Conservation (phyloP, 345 rosid genomes). For the Eucalyptus regnans region DNA sequence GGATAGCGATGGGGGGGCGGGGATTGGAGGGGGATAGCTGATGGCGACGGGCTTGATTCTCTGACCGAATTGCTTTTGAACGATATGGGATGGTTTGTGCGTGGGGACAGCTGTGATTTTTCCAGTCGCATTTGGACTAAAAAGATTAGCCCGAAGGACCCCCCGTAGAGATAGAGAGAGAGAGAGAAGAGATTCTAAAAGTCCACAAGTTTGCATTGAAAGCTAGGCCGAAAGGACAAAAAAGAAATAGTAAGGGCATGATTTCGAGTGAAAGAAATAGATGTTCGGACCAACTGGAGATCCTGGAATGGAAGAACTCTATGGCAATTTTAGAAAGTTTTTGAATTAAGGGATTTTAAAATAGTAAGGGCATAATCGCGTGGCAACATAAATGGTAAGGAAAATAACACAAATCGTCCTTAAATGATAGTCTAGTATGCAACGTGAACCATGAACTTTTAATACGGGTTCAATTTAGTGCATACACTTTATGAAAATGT, state of each 20-base stretch:
- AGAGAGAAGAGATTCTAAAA: not conserved
- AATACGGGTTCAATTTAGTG: too few species aligned
- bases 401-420: too few species aligned
- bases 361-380: not conserved
- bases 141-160: not conserved
- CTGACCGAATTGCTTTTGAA: not conserved
- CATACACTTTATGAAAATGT: accelerated
- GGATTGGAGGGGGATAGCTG: not conserved
- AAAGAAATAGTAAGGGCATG: too few species aligned
- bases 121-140: not conserved
- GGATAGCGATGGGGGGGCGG: not conserved
- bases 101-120: not conserved
- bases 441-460: too few species aligned
- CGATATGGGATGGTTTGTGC: not conserved
- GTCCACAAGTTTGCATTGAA: too few species aligned
- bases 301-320: not conserved
- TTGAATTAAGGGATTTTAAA: not conserved
- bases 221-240: not conserved
- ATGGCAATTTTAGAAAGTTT: not conserved
- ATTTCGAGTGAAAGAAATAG: not conserved
- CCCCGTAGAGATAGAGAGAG: not conserved
- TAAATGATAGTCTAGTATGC: accelerated
- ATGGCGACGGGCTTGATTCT: not conserved
- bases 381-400: accelerated
- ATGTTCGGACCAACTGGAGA: not conserved